Base-by-base conservation (phyloP, 306 rosid genomes). In the Calophaca sinica region DNA sequence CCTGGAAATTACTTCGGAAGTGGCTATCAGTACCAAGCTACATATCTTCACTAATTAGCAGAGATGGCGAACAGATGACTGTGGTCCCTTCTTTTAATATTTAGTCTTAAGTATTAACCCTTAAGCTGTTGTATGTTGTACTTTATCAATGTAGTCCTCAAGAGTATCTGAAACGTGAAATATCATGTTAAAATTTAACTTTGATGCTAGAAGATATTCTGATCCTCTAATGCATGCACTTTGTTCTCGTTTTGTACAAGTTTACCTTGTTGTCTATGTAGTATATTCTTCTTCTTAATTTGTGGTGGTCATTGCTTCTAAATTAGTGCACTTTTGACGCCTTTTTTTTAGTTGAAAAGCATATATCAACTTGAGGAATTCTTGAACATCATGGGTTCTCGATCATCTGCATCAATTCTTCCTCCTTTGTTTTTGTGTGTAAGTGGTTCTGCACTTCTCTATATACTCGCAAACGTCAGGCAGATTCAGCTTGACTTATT, bases 11-110 rank as follows among this genome's bases (percentile, higher is more conserved):
- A 94, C 96, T 90, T 88, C 26, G 94, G 94, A 76, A 91, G 88
- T 69, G 93, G 92, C 63, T 94, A 91, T 78, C 97, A 94, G 86
- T 92, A 94, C 60, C 98, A 94, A 82, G 83, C 98, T 33, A 82
- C 98, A 28, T 94, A 90, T 82, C 96, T 91, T 81, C 96, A 91
- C 93, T 94, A 90, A 81, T 83, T 72, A 79, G 75, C 79, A 33
- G 86, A 79, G 78, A 84, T 73, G 88, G 84, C 82, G 63, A 85
- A 80, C 84, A 63, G 80, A 84, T 82, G 85, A 85, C 83, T 77
- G 11, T 79, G 91, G 81, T 85, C 90, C 89, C 79, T 86, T 68
- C 20, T 72, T 69, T 88, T 91, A 89, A 89, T 91, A 85, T 81
- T 70, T 91, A 91, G 94, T 74, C 79, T 87, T 81, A 86, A 88